Evolutionary conservation across 192 early-diverging fungal genomes (phyloP).

Genomic region (Piromyces finnis): DNA sequence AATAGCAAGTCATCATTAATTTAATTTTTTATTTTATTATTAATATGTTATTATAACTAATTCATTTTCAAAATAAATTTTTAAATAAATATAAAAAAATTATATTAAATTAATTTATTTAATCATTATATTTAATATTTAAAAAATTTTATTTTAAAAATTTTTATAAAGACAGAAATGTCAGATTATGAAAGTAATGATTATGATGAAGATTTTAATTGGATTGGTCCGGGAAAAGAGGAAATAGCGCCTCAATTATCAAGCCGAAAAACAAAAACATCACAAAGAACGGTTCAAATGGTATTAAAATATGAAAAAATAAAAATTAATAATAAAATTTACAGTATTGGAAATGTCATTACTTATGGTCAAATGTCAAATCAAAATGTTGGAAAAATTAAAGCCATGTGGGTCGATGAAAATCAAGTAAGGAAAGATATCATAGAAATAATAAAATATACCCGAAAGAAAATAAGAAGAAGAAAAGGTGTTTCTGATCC

Average conservation of each 20-base stretch:
- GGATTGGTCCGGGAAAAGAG: neutral
- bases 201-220: neutral
- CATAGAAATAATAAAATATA: neutral
- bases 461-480: neutral
- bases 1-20: no score
- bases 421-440: neutral
- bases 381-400: neutral
- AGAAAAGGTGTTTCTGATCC: neutral
- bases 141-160: no score
- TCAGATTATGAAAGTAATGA: neutral
- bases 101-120: no score
- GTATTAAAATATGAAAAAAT: neutral
- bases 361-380: neutral
- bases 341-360: neutral
- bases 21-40: no score
- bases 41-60: no score
- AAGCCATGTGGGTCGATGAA: neutral
- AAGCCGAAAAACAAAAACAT: neutral
- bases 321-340: neutral
- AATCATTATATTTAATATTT: no score
- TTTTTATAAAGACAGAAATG: no score
- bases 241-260: neutral
- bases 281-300: neutral
- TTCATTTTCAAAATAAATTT: no score
- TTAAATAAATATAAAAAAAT: no score